phyloP scores from a whole-genome alignment of 306 rosid species.

The Casuarina equisetifolia region DNA sequence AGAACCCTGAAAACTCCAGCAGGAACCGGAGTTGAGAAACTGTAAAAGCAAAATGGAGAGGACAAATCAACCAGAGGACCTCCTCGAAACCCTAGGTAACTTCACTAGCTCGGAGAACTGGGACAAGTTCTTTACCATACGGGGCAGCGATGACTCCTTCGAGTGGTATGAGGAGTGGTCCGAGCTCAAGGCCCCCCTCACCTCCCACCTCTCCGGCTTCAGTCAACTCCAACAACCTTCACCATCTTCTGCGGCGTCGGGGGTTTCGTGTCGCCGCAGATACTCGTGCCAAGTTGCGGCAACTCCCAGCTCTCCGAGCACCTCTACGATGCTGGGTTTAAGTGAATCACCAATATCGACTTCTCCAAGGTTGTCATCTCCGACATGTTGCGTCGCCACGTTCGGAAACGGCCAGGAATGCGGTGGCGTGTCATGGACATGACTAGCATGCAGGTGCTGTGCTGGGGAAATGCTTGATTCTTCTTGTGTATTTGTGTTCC shows the following conservation, averaged over 20 bases:
- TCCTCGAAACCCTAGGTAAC: slow-evolving; percentile 74
- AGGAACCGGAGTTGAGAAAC: neutral
- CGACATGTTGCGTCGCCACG: slow-evolving; percentile 89
- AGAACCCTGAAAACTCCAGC: neutral
- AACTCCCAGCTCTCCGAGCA: slow-evolving; percentile 89
- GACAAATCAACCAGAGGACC: slow-evolving; percentile 36
- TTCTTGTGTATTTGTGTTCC: neutral
- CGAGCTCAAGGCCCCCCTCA: slow-evolving; percentile 54
- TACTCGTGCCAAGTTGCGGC: slow-evolving; percentile 88
- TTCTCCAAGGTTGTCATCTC: slow-evolving; percentile 88
- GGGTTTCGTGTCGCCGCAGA: slow-evolving; percentile 16
- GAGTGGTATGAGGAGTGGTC: slow-evolving; percentile 96
- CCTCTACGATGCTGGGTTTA: slow-evolving; percentile 76
- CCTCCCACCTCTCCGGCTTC: slow-evolving; percentile 45
- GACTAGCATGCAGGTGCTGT: slow-evolving; percentile 73
- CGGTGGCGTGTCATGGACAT: slow-evolving; percentile 98
- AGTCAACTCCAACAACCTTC: slow-evolving; percentile 6
- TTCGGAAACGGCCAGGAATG: slow-evolving; percentile 77
- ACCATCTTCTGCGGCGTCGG: neutral
- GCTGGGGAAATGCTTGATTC: neutral
- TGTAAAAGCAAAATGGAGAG: slow-evolving; percentile 33
- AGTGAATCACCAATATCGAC: slow-evolving; percentile 65
- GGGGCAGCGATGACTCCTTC: slow-evolving; percentile 61
- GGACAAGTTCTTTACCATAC: slow-evolving; percentile 92
- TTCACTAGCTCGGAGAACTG: slow-evolving; percentile 91